Conservation (phyloP, 2,329 filamentous ascomycete genomes). For the Beauveria asiatica region DNA sequence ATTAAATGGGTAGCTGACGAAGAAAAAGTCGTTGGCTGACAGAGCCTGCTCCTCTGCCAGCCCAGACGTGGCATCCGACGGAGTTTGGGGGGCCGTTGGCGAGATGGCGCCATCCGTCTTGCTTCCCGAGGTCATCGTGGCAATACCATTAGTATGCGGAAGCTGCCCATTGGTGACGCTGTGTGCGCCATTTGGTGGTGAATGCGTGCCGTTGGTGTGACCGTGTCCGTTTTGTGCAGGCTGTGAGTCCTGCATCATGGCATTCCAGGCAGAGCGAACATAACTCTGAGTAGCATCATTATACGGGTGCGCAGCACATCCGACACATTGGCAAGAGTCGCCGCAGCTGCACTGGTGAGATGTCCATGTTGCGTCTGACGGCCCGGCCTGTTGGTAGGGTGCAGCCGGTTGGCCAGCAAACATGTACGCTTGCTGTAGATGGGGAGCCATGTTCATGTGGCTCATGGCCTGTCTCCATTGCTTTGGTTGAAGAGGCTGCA, state of each 20-base stretch:
- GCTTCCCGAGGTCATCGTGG: constrained; percentile 12
- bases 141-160: neutral
- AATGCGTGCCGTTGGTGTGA: neutral
- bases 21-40: constrained; percentile 48
- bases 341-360: constrained; percentile 52
- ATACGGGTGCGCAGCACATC: constrained; percentile 59
- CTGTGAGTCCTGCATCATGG: constrained; percentile 28
- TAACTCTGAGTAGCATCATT: constrained; percentile 52
- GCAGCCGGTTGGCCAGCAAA: constrained; percentile 19
- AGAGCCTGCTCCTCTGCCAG: constrained; percentile 42
- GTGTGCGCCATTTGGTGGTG: constrained; percentile 13
- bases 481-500: constrained; percentile 46
- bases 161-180: constrained; percentile 14
- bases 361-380: constrained; percentile 21
- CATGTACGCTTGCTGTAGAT: constrained; percentile 17
- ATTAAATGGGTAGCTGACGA: constrained; percentile 45
- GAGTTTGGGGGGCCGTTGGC: constrained; percentile 34
- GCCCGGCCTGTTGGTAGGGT: constrained; percentile 16
- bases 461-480: constrained; percentile 43
- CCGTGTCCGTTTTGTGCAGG: neutral
- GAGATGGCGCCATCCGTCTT: constrained; percentile 25
- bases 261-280: constrained; percentile 40
- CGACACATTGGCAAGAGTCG: constrained; percentile 57
- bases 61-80: constrained; percentile 37
- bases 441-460: constrained; percentile 29